Conservation (phyloP, 805 yeast species). For the Starmera dryadoides region DNA sequence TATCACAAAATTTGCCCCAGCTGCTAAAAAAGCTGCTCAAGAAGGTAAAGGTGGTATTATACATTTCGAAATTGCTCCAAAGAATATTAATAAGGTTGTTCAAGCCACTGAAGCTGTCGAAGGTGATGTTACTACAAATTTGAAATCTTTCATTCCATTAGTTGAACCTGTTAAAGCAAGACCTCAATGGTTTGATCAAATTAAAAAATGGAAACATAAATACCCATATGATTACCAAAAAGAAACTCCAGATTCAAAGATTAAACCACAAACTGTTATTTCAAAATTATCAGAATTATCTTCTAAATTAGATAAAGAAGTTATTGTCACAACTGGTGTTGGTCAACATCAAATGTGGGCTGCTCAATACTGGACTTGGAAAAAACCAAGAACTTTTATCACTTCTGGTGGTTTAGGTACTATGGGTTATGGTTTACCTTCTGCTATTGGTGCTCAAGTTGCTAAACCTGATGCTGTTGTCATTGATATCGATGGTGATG, state of each 20-base stretch:
- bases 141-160: slow-evolving; percentile 65
- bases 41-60: slow-evolving; percentile 92
- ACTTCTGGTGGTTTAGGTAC: slow-evolving; percentile 99
- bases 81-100: slow-evolving; percentile 96
- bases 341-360: slow-evolving; percentile 99
- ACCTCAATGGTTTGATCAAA: slow-evolving; percentile 70
- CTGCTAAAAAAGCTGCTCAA: slow-evolving; percentile 79
- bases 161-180: slow-evolving; percentile 59
- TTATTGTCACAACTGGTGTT: slow-evolving; percentile 93
- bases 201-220: slow-evolving; percentile 75
- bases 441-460: slow-evolving; percentile 97
- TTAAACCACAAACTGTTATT: slow-evolving; percentile 92
- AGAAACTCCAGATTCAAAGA: slow-evolving; percentile 73
- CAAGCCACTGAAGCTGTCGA: slow-evolving; percentile 94
- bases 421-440: slow-evolving; percentile 96
- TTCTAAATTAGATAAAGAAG: slow-evolving; percentile 55
- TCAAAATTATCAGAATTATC: slow-evolving; percentile 71
- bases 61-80: slow-evolving; percentile 93
- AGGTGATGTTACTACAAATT: slow-evolving; percentile 86
- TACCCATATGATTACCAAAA: slow-evolving; percentile 78
- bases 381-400: slow-evolving; percentile 83
- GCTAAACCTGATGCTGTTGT: slow-evolving; percentile 93
- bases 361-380: slow-evolving; percentile 96
- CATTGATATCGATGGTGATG: slow-evolving; percentile 97
- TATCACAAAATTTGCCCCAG: slow-evolving; percentile 86